Base-by-base conservation (phyloP, 2,329 filamentous ascomycete genomes). In the Arthrobotrys pseudoclavata region DNA sequence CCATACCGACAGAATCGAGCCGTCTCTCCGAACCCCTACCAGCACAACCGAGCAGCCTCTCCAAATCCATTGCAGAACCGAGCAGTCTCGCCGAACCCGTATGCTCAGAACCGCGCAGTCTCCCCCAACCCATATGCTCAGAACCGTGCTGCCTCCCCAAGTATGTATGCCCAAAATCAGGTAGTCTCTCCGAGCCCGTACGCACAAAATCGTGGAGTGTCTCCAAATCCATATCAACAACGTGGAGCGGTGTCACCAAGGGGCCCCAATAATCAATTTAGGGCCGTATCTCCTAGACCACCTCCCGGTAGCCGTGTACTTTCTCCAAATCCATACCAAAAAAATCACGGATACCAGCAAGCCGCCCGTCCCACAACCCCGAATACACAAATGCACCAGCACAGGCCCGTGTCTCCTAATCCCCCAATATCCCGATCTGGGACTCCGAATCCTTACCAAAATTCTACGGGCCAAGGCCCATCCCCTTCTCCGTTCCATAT, bases 71-170 rank as follows among this genome's bases (percentile, higher is more conserved):
- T 20, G 1, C 81, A 61, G n/a, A 26, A 69, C 47, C 34, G 48
- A 29, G 69, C 34, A 15, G 47, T 83, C 22, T 69, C 81, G 18
- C 80, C 81, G 26, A 79, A 79, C 37, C 79, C 80, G 12, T 80
- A 81, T 45, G 34, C 24, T 7, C 67, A 79, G 12, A 62, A 64
- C 4, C n/a, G 62, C 24, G 50, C 48, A 12, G 62, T 55, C n/a
- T 86, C 85, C 12, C 84, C 84, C 10, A 83, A 83, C 24, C 82
- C 82, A 20, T 80, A 80, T 62, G 74, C 62, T 42, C 61, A 79
- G 18, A 47, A 72, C 22, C 45, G 55, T 15, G 64, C 50, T 12
- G 63, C 47, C 15, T 63, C 55, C 26, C 64, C 71, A 0, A 70
- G 70, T 24, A 64, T 64, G 4, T 66, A 76, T 52, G 55, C 26